These are phyloP conservation scores for Irpex sp. DNA, from an alignment of 1,284 basidiomycete species.

Conservation along the genomic window DNA sequence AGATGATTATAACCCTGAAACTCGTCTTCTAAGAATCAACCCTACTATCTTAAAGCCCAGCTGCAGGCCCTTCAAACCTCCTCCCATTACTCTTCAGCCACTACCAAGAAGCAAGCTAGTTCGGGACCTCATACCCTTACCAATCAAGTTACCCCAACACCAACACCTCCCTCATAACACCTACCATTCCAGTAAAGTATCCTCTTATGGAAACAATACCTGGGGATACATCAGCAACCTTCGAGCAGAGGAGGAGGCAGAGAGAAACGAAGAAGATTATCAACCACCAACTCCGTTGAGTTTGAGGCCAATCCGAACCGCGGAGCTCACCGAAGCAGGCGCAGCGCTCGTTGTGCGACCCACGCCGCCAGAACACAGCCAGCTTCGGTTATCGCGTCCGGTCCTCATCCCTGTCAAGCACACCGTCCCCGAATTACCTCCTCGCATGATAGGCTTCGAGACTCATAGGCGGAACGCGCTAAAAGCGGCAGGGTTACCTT, in stretches of 20 bases:
- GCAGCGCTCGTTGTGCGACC: background rate
- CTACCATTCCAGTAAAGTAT: background rate
- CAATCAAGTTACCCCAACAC: background rate
- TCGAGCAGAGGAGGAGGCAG: background rate
- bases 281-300: background rate
- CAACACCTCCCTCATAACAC: background rate
- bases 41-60: background rate
- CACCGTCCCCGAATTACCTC: background rate
- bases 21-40: background rate
- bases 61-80: background rate
- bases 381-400: background rate
- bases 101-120: background rate
- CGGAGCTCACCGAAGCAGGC: background rate
- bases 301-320: background rate
- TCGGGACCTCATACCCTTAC: background rate
- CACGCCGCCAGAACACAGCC: background rate
- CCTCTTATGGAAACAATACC: background rate
- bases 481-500: background rate
- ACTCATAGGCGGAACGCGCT: background rate
- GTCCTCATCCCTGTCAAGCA: background rate
- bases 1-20: background rate
- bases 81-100: background rate
- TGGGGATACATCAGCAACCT: background rate
- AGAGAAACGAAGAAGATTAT: background rate
- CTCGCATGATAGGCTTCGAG: background rate